Conservation (phyloP, 768 basidiomycete species). For the Lentinula lateritia region DNA sequence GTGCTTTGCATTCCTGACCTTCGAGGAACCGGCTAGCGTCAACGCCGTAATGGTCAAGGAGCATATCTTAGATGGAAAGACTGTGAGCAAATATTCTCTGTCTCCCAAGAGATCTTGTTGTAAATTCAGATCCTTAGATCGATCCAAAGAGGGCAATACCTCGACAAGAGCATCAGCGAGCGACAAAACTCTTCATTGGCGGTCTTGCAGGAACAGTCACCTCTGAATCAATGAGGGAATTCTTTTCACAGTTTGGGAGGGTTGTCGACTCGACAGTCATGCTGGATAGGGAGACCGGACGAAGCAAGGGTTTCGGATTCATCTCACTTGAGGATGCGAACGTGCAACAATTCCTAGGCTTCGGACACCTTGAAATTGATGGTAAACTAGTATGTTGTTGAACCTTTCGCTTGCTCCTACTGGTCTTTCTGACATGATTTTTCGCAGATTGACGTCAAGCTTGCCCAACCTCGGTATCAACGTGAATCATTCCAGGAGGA, state of each 20-base stretch:
- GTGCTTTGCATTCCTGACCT: constrained; percentile 97
- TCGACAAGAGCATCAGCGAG: constrained; percentile 88
- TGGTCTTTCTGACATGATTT: neutral
- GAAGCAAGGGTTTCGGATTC: constrained; percentile 97
- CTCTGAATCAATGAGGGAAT: constrained; percentile 88
- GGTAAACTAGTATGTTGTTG: constrained; percentile 76
- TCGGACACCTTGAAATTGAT: constrained; percentile 87
- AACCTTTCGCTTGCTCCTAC: neutral
- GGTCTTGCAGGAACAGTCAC: constrained; percentile 90
- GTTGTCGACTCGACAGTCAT: constrained; percentile 98
- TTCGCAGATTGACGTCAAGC: constrained; percentile 89
- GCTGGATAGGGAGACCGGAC: constrained; percentile 92
- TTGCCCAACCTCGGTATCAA: constrained; percentile 87
- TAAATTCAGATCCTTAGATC: constrained; percentile 52
- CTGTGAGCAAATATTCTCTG: constrained; percentile 50
- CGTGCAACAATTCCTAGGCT: constrained; percentile 83
- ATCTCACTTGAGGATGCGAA: constrained; percentile 93
- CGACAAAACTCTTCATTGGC: constrained; percentile 94
- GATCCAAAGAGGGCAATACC: constrained; percentile 99
- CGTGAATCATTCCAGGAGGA: constrained; percentile 61
- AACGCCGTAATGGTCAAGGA: constrained; percentile 95
- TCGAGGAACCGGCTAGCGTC: constrained; percentile 87
- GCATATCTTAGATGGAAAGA: constrained; percentile 95
- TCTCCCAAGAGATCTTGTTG: constrained; percentile 4
- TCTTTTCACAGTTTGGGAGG: constrained; percentile 90